Evolutionary conservation across 2,329 filamentous ascomycete species (phyloP).

Genomic region (Pochonia chlamydosporia): DNA sequence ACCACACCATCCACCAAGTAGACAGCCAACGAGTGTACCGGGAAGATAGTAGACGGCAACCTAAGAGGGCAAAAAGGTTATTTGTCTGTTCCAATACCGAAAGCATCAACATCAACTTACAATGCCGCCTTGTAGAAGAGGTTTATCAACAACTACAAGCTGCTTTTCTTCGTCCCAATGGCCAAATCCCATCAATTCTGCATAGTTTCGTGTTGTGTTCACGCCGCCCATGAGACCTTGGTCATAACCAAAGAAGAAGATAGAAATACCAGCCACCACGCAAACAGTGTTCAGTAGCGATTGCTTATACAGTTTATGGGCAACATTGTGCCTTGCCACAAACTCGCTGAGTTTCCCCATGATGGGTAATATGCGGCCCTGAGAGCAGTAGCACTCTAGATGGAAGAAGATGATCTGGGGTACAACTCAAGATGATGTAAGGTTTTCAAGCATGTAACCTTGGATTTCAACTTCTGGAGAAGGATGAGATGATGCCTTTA

Average conservation of each 20-base stretch:
- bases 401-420: too few species aligned
- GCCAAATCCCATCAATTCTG: slow-evolving; percentile 39
- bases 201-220: slow-evolving; percentile 35
- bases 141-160: slow-evolving; percentile 52
- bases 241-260: slow-evolving; percentile 38
- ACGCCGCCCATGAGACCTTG: slow-evolving; percentile 50
- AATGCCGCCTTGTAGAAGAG: slow-evolving; percentile 44
- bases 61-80: background rate
- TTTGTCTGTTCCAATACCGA: background rate
- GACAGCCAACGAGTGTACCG: slow-evolving; percentile 44
- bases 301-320: slow-evolving; percentile 48
- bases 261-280: slow-evolving; percentile 53
- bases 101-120: slow-evolving; percentile 17
- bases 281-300: slow-evolving; percentile 56
- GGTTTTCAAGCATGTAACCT: background rate
- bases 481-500: background rate
- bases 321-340: slow-evolving; percentile 27
- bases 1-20: slow-evolving; percentile 42
- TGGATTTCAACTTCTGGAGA: background rate
- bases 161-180: slow-evolving; percentile 38
- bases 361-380: background rate
- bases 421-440: background rate
- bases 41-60: slow-evolving; percentile 43
- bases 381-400: too few species aligned
- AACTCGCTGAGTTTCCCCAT: slow-evolving; percentile 3